Base-by-base conservation (phyloP, 2,329 filamentous ascomycete species). In the Aspergillus sp. region DNA sequence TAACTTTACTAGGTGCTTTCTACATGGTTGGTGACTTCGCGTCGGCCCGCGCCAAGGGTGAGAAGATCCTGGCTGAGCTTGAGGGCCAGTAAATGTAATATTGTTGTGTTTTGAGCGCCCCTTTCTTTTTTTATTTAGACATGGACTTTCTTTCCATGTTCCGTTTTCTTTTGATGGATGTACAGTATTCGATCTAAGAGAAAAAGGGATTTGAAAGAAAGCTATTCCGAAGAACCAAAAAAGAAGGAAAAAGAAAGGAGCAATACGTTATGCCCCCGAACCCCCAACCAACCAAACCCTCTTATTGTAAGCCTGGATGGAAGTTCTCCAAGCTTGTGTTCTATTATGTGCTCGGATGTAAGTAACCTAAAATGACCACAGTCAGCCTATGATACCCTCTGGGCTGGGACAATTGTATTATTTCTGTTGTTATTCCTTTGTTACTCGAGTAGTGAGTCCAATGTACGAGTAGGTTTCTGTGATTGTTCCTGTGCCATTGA, bases 21-120 rank as follows among this genome's bases (percentile, higher is more conserved):
- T 96, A 95, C 86, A 95, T 95, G 90, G 90, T 97, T 73, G 93
- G 93, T 72, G 87, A 95, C 80, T 84, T 97, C 64, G 88, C 88
- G 64, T 90, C 88, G 57, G 93, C 90, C 62, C 87, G 87, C 72
- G 84, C 81, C 69, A 98, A 98, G 89, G 93, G 91, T 80, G 90
- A 96, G 85, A 95, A 97, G 90, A 97, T 98, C 81, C 79, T 98
- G 72, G 90, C 93, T 65, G 93, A 97, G 66, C 81, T 97, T 65
- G 88, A 93, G 73, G 74, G 60, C 60, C 59, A 76, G 66, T 75
- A 73, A 63, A 70, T 66, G 64, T 69, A 69, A 67, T 67, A 64
- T 65, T 68, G 59, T 65, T 63, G 17, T 39, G 37, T 39, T 59
- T 63, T 60, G 62, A 66, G 63, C 63, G 63, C 63, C 58, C 60